phyloP scores from a whole-genome alignment of 805 yeast species.

The Teunomyces aglyptinius region DNA sequence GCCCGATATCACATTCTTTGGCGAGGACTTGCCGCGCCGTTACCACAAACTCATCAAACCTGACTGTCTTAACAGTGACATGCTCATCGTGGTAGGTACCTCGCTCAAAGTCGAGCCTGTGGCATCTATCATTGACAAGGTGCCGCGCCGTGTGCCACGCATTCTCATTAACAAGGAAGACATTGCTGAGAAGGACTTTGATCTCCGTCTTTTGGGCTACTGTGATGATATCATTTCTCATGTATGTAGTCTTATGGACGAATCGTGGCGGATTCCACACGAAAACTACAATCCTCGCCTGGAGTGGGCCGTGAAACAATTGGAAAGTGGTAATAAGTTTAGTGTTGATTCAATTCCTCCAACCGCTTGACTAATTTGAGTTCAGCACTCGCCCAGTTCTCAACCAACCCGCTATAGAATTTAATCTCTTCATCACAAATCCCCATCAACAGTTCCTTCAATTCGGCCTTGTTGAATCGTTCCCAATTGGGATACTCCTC shows the following conservation, averaged over 20 bases:
- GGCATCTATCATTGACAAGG: slow-evolving; percentile 35
- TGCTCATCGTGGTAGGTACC: slow-evolving; percentile 80
- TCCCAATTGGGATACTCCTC: slow-evolving; percentile 70
- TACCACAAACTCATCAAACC: slow-evolving; percentile 33
- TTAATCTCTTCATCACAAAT: slow-evolving; percentile 74
- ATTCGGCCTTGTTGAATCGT: slow-evolving; percentile 71
- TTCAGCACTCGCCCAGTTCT: slow-evolving; percentile 67
- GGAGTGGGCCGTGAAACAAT: not conserved
- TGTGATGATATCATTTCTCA: slow-evolving; percentile 42
- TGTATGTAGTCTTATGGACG: slow-evolving; percentile 28
- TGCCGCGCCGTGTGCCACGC: slow-evolving; percentile 36
- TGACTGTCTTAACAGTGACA: slow-evolving; percentile 72
- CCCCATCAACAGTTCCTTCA: slow-evolving; percentile 66
- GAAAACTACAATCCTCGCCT: not conserved
- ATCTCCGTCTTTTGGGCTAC: slow-evolving; percentile 37
- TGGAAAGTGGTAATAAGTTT: not conserved
- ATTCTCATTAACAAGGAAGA: slow-evolving; percentile 40
- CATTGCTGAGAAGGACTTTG: slow-evolving; percentile 35
- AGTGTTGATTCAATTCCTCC: slow-evolving; percentile 8
- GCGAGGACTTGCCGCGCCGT: slow-evolving; percentile 57
- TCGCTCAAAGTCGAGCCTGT: slow-evolving; percentile 66
- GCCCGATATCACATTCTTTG: slow-evolving; percentile 87
- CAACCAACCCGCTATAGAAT: slow-evolving; percentile 66
- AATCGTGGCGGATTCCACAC: slow-evolving; percentile 24
- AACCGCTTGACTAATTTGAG: slow-evolving; percentile 12